These are phyloP conservation scores for Scytalidium lignicola DNA, from an alignment of 2,329 filamentous ascomycete species.

Conservation along the genomic window DNA sequence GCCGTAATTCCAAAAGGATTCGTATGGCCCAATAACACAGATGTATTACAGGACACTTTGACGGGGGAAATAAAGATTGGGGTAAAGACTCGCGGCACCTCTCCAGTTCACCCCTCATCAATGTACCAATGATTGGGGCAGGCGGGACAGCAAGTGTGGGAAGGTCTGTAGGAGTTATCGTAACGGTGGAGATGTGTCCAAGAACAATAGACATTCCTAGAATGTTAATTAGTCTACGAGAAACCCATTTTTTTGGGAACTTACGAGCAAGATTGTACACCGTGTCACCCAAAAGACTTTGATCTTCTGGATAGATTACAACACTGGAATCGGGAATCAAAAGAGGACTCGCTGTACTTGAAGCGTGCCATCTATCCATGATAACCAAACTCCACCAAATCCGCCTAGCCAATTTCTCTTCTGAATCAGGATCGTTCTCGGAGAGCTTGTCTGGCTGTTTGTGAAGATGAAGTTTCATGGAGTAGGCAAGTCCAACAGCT, in stretches of 20 bases:
- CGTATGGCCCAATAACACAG: slow-evolving; percentile 65
- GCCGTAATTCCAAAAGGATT: slow-evolving; percentile 57
- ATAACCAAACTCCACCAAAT: slow-evolving; percentile 70
- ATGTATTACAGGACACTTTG: slow-evolving; percentile 52
- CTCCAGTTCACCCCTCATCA: slow-evolving; percentile 55
- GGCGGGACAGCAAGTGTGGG: slow-evolving; percentile 36
- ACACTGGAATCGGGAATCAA: slow-evolving; percentile 59
- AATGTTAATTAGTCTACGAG: background rate
- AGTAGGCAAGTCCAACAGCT: slow-evolving; percentile 61
- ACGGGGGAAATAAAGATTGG: slow-evolving; percentile 44
- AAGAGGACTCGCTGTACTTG: slow-evolving; percentile 57
- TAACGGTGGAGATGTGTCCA: slow-evolving; percentile 46
- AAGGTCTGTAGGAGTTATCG: slow-evolving; percentile 37
- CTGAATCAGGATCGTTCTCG: slow-evolving; percentile 51
- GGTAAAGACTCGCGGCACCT: slow-evolving; percentile 62
- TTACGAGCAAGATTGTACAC: slow-evolving; percentile 62
- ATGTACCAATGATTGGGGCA: slow-evolving; percentile 39
- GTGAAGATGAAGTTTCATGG: slow-evolving; percentile 54
- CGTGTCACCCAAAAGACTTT: slow-evolving; percentile 54
- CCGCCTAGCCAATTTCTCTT: slow-evolving; percentile 56
- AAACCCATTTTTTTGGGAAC: slow-evolving; percentile 24
- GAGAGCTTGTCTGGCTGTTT: slow-evolving; percentile 33
- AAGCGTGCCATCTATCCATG: slow-evolving; percentile 68
- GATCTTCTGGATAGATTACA: slow-evolving; percentile 54
- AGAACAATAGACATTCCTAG: slow-evolving; percentile 54